A percentile compares a stretch with the other conserved stretches of the same genome.
phyloP scores from a whole-genome alignment of 2,329 filamentous ascomycete genomes.

The Aspergillus sp. region DNA sequence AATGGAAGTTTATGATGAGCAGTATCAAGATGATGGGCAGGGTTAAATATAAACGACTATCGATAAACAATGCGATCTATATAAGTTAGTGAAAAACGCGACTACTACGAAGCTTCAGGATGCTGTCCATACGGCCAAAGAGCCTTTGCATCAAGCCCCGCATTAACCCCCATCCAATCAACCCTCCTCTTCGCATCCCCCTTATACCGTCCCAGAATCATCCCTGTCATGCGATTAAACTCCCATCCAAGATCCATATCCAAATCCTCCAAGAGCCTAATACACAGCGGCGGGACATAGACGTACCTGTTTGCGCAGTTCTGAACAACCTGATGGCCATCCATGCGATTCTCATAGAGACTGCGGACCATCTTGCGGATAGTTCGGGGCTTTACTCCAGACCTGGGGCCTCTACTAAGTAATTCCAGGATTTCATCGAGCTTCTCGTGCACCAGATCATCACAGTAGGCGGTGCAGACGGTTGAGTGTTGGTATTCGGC shows the following conservation, averaged over 20 bases:
- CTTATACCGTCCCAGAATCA: background rate
- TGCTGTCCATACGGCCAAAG: background rate
- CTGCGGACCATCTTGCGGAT: background rate
- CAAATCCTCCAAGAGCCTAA: background rate
- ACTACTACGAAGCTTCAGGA: background rate
- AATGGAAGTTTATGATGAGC: conserved; percentile 32
- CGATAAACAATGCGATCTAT: background rate
- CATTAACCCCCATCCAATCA: background rate
- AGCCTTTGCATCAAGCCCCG: background rate
- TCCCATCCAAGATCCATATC: background rate
- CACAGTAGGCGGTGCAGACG: background rate
- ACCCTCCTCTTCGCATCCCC: background rate
- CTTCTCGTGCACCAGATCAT: background rate
- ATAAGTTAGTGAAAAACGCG: background rate
- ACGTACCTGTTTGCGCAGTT: background rate
- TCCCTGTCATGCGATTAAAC: background rate
- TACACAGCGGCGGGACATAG: background rate
- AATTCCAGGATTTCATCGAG: background rate
- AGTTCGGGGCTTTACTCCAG: background rate
- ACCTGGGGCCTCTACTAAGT: background rate
- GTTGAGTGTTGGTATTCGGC: background rate
- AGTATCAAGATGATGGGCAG: conserved; percentile 9
- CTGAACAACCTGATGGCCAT: background rate
- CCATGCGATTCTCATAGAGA: background rate
- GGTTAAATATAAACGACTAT: background rate